Evolutionary conservation across 768 basidiomycete species (phyloP), one percentile per base, ranked within the genome.

Genomic region (Auricularia auricula-judae): DNA sequence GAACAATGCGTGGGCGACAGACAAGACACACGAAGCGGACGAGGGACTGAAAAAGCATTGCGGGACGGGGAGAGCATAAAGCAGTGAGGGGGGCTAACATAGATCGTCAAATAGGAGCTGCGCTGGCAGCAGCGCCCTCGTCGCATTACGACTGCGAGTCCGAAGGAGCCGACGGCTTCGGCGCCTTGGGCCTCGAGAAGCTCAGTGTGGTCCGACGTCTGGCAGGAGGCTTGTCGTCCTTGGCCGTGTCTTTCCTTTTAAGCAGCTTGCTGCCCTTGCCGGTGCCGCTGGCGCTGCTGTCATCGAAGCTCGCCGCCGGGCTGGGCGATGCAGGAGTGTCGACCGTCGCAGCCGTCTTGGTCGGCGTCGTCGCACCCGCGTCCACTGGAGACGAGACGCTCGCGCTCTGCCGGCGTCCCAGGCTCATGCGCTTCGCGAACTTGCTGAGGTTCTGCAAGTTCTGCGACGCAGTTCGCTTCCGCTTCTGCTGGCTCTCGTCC

Each of bases 361-460:
- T 59, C 56, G 56, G 56, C 16, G 23, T 59, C 7, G 56, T n/a
- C 16, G 56, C 56, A 29, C 56, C 34, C 21, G 23, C 56, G 56
- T 35, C 34, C 14, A 18, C 16, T 18, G 56, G 23, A 12, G 56
- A 12, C 4, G 56, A 34, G 11, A 59, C 56, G 29, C 16, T 35
- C 56, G 56, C 12, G 56, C 56, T 59, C 56, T 33, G 29, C 8
- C 56, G 56, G 4, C 56, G 21, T 10, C 56, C 56, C 29, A 59
- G 29, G 34, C 56, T 59, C 29, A 59, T 59, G 14, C 56, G 79
- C 66, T 89, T 79, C 16, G 89, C 91, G 43, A 93, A 71, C 18
- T 89, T 82, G 72, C 91, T 89, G 79, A 93, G 89, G 70, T 92
- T 92, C 72, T 93, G 91, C 35, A 88, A 89, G 70, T 92, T 92